Base-by-base conservation (phyloP, 192 early-diverging fungal genomes). In the Phycomyces blakesleeanus region DNA sequence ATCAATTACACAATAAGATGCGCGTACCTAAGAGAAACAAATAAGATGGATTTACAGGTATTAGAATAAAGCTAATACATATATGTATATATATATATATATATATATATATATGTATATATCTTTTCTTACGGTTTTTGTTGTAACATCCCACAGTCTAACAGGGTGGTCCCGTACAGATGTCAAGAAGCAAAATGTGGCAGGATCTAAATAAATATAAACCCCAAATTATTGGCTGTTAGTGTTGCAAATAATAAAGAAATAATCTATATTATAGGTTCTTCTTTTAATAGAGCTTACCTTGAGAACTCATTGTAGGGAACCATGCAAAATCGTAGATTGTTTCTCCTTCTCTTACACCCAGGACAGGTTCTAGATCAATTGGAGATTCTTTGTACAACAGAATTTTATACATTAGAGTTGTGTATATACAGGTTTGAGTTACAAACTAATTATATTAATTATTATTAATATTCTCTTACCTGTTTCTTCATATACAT, bases 91-190 rank as follows among this genome's bases (percentile, higher is more conserved):
- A n/a, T n/a, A n/a, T n/a, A n/a, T n/a, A n/a, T n/a, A n/a, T n/a
- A n/a, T n/a, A n/a, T n/a, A n/a, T n/a, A n/a, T n/a, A n/a, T 14
- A 21, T 11, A 29, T 20, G 9, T n/a, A n/a, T n/a, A n/a, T n/a
- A n/a, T n/a, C n/a, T n/a, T n/a, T 12, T 22, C 29, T 67, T 74
- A 85, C 84, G 51, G 83, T 71, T 29, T 84, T 84, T 20, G 84
- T 80, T 37, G 67, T 80, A 0, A 79, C 80, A 69, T 92, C 90
- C 81, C 92, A 90, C 59, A 94, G 55, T 24, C 83, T 90, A 4
- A 93, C 61, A 0, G 92, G 91, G 47, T 92, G 89, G 40, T 93
- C 92, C 50, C 90, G 76, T 21, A 78, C 79, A 8, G 84, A 85
- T 1, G 80, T 76, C 2, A 88, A 53, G 1, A 92, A 66, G 20